Evolutionary conservation across 163 green algal genomes (phyloP).

Genomic region (Chloroidium sp.): DNA sequence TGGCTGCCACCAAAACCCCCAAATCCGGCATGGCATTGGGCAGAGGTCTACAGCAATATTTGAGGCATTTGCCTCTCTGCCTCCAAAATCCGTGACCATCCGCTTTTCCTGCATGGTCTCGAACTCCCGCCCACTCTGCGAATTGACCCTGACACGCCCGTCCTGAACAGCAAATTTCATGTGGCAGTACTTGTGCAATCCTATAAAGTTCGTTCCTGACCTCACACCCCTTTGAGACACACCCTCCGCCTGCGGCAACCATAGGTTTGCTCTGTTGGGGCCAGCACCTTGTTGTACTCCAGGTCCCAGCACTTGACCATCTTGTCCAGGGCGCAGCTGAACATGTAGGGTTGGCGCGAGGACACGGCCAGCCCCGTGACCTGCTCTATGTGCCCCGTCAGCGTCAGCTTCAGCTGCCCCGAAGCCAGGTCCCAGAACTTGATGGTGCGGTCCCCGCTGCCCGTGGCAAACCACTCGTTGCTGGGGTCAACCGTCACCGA

Average conservation of each 20-base stretch:
- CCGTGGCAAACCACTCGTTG: conserved; percentile 97
- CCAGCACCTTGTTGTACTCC: conserved; percentile 91
- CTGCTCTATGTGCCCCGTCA: conserved; percentile 99
- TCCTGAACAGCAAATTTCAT: too few species aligned
- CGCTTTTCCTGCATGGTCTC: too few species aligned
- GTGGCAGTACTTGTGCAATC: too few species aligned
- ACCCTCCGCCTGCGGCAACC: too few species aligned
- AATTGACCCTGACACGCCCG: too few species aligned
- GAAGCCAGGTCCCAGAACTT: conserved; percentile 97
- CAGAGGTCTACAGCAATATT: neutral
- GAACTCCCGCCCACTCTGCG: too few species aligned
- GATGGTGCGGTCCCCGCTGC: conserved; percentile 88
- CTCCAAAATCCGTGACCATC: neutral
- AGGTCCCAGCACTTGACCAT: conserved; percentile 99
- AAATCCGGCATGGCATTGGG: neutral
- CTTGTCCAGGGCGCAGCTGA: conserved; percentile 93
- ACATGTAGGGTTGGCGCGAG: conserved; percentile 94
- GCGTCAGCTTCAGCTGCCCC: conserved; percentile 89
- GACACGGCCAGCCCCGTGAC: conserved; percentile 86
- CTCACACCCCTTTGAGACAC: too few species aligned
- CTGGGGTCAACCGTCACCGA: conserved; percentile 85
- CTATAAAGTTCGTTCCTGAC: too few species aligned
- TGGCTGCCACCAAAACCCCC: neutral
- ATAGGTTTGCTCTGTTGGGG: too few species aligned
- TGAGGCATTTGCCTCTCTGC: neutral